These are phyloP conservation scores for Onygenales sp. DNA, from an alignment of 2,329 filamentous ascomycete species.

Conservation along the genomic window DNA sequence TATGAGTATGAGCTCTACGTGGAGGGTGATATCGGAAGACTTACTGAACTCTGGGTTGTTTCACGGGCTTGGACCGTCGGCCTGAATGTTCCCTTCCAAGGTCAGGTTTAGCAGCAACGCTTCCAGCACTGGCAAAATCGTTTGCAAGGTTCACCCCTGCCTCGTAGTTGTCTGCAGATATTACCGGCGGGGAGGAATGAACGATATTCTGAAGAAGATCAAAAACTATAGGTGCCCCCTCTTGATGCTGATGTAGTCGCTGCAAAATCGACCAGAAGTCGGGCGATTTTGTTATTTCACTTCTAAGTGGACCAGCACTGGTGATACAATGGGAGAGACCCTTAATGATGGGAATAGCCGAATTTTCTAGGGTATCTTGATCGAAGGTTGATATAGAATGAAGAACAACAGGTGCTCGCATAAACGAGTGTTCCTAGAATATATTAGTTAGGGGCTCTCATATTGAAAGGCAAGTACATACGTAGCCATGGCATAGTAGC, in stretches of 20 bases:
- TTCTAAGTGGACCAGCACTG: constrained; percentile 66
- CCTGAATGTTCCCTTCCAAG: constrained; percentile 52
- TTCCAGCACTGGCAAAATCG: constrained; percentile 78
- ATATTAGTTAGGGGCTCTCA: constrained; percentile 16
- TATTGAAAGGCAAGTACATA: constrained; percentile 37
- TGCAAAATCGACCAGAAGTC: constrained; percentile 94
- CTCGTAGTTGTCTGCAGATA: constrained; percentile 94
- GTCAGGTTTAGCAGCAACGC: constrained; percentile 60
- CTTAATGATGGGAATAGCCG: constrained; percentile 64
- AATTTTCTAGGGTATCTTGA: constrained; percentile 64
- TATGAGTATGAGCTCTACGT: constrained; percentile 12
- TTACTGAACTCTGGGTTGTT: constrained; percentile 47
- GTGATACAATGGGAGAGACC: constrained; percentile 74
- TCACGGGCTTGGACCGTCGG: constrained; percentile 43
- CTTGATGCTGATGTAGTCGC: constrained; percentile 57
- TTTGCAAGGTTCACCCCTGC: constrained; percentile 75
- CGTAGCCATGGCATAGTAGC: constrained; percentile 74
- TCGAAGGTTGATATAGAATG: constrained; percentile 86
- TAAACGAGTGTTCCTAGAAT: constrained; percentile 70
- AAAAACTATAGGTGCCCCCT: constrained; percentile 71
- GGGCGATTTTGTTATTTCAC: constrained; percentile 89
- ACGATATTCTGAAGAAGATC: constrained; percentile 74
- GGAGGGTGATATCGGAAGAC: constrained; percentile 14
- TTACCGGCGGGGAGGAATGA: constrained; percentile 62
- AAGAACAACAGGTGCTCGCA: constrained; percentile 82